A percentile compares a stretch with the other conserved stretches of the same genome.
These are phyloP conservation scores for Raffaelea arxii DNA, from an alignment of 2,329 filamentous ascomycete genomes.

Conservation along the genomic window DNA sequence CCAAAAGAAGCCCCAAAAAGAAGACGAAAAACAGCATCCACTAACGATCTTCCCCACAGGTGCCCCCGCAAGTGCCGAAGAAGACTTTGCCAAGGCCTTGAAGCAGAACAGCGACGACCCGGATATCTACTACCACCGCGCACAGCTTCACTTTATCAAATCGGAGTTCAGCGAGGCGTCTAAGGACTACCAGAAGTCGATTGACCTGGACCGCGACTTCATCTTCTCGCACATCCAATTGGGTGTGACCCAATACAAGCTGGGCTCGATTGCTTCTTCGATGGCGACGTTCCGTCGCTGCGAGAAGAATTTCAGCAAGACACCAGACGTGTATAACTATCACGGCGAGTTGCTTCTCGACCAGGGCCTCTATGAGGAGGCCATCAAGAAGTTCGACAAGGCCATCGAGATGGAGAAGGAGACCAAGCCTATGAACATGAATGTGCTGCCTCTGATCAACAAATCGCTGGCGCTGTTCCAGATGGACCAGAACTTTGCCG, in stretches of 20 bases:
- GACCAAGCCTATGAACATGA: conserved; percentile 89
- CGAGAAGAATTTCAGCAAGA: conserved; percentile 96
- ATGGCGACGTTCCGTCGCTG: conserved; percentile 97
- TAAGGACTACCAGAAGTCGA: conserved; percentile 98
- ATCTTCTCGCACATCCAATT: conserved; percentile 99
- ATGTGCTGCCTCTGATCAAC: conserved; percentile 95
- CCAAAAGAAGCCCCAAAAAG: conserved; percentile 19
- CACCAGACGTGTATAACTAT: conserved; percentile 99
- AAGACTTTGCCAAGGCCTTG: conserved; percentile 80
- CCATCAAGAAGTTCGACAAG: conserved; percentile 94
- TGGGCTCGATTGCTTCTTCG: conserved; percentile 93
- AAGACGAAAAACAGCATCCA: background rate
- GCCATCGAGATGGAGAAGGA: conserved; percentile 99
- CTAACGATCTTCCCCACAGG: conserved; percentile 32
- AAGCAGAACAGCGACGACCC: conserved; percentile 80
- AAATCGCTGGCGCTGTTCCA: conserved; percentile 96
- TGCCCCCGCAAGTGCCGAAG: conserved; percentile 74
- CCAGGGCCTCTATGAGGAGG: conserved; percentile 90
- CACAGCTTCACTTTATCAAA: conserved; percentile 96
- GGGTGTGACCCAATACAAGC: conserved; percentile 98
- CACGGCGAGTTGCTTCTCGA: conserved; percentile 95
- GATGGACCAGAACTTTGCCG: conserved; percentile 92
- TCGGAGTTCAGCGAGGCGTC: conserved; percentile 86
- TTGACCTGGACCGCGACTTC: conserved; percentile 89
- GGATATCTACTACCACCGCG: conserved; percentile 98